Base-by-base conservation (phyloP, 78 protist genomes). In the Polysphondylium violaceum region DNA sequence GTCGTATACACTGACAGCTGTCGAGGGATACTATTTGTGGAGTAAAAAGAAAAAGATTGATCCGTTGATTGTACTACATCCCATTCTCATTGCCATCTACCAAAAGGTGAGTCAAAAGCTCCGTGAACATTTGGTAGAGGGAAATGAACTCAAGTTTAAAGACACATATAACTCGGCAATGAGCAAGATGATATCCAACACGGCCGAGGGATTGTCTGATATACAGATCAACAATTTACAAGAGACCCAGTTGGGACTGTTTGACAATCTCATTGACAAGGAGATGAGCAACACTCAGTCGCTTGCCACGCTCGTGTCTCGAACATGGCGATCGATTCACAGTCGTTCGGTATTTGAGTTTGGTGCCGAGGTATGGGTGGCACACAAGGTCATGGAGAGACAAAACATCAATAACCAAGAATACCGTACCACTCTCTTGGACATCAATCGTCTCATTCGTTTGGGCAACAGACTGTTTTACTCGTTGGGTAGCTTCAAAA, bases 211-310 rank as follows among this genome's bases (percentile, higher is more conserved):
- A 43, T 51, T 81, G 41, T 81, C 89, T 9, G 93, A 86, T 60
- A 86, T 86, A 7, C 93, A 86, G 31, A 40, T 86, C 35, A 86
- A 86, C 55, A 86, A 86, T 75, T 27, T 86, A 29, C 93, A 86
- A 86, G 93, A 75, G 68, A 75, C 93, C 4, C 93, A 86, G 31
- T 47, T 86, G 7, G 38, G 43, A 25, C 21, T 76, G 56, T 86
- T 86, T 60, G 93, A 86, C 23, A 67, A 86, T 55, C 53, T 86
- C 23, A 67, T 75, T 14, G 81, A 74, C 5, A 74, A 86, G 50
- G 93, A 86, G n/a, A 19, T 86, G 36, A 53, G 17, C 3, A 68
- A 65, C 40, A 59, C 86, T 31, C 68, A 69, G 44, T 86, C 93
- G 7, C 41, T 64, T 12, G 69, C 93, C 11, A 35, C 86, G 31